Evolutionary conservation across 2,329 filamentous ascomycete species (phyloP).

Genomic region (Trichoderma oligosporum): DNA sequence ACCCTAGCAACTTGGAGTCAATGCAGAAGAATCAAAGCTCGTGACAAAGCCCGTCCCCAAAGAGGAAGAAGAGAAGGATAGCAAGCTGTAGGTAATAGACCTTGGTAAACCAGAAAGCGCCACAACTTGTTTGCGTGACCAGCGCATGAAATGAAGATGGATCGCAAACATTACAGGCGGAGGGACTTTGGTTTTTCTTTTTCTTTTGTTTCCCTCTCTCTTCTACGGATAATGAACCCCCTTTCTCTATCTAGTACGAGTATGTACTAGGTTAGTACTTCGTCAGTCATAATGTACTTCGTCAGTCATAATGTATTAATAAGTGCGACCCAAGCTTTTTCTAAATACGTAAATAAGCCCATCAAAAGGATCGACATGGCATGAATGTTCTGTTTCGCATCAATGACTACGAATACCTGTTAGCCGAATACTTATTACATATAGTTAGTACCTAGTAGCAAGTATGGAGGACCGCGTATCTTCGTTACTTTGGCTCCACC

Average conservation of each 20-base stretch:
- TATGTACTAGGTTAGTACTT: not conserved
- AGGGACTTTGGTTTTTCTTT: not conserved
- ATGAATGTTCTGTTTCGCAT: not conserved
- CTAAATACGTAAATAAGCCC: slow-evolving; percentile 2
- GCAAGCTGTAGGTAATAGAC: not conserved
- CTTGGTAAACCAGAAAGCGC: too few species aligned
- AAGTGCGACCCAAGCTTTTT: not conserved
- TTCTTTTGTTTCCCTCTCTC: not conserved
- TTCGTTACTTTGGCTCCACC: too few species aligned
- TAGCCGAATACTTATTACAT: too few species aligned
- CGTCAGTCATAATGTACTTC: too few species aligned
- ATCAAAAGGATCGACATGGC: slow-evolving; percentile 1
- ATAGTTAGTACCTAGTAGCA: not conserved
- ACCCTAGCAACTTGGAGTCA: not conserved
- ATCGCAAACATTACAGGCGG: not conserved
- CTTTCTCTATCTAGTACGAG: not conserved
- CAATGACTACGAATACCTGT: not conserved
- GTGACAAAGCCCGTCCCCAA: slow-evolving; percentile 6
- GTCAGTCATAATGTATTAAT: too few species aligned
- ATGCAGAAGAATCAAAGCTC: slow-evolving; percentile 12
- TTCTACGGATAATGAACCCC: not conserved
- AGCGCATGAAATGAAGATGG: too few species aligned
- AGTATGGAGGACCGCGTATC: too few species aligned
- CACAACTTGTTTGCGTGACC: too few species aligned
- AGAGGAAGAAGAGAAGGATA: not conserved